Evolutionary conservation across 2,329 filamentous ascomycete genomes (phyloP), one percentile per base, ranked within the genome.

Genomic region (Aspergillus bombycis): DNA sequence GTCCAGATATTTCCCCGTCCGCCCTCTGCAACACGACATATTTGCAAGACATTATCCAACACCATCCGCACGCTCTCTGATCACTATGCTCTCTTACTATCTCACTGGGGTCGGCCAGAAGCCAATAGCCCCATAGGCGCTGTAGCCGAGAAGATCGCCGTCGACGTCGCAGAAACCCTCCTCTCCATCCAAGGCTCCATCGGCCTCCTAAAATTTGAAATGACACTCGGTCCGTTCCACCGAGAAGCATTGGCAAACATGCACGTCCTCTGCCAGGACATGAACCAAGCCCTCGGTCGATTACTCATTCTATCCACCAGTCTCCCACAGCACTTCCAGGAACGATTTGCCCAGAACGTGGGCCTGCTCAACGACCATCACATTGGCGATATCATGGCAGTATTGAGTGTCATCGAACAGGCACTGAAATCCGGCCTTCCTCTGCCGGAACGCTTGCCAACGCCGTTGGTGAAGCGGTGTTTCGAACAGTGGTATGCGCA

Each of bases 361-460:
- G 50, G 56, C n/a, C 36, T 62, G 10, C 48, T 62, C 1, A 56
- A 62, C 26, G 46, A 62, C 6, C 56, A 55, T 19, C 28, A 5
- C 8, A 57, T 62, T 30, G 61, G 61, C 2, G 61, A 62, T 23
- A 62, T 62, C 21, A 62, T 62, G 61, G 61, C 55, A 6, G 61
- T 59, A 3, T 56, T 62, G 3, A 48, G 61, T 21, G 32, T 62
- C 28, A 48, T 62, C 23, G 61, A 58, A 8, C 61, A 62, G 30
- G 55, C 56, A 2, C 43, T 62, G 11, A 41, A 41, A 21, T 57
- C 56, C 4, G 61, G 61, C 4, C 55, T 58, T 55, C 56, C 61
- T 16, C 38, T 62, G 1, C 56, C 61, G 3, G 61, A 62, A 30
- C 34, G 56, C 19, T 50, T 62, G 3, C 61, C 61, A 19, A 59